A percentile compares a stretch with the other conserved stretches of the same genome.
These are phyloP conservation scores for Zoysia matrella DNA, from an alignment of 202 grass and related monocot genomes.

Conservation along the genomic window DNA sequence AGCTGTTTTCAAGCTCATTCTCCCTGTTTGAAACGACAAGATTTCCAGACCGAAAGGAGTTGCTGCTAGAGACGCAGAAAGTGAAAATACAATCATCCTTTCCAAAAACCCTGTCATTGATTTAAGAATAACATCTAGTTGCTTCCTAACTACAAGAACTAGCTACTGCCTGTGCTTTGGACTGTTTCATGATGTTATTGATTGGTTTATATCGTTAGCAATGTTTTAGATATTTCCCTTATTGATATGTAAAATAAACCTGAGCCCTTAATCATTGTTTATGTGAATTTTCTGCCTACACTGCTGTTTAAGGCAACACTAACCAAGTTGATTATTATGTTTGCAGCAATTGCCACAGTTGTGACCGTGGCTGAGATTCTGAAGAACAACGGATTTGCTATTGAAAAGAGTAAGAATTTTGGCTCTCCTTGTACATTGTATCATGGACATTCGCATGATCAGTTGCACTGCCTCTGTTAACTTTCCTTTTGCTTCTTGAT, in stretches of 20 bases:
- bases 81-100: background rate
- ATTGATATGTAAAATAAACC: background rate
- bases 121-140: background rate
- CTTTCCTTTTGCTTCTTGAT: background rate
- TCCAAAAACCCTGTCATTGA: background rate
- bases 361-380: constrained; percentile 75
- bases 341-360: constrained; percentile 72
- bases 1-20: too few species aligned
- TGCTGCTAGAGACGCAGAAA: background rate
- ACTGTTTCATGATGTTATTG: background rate
- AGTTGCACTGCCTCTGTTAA: background rate
- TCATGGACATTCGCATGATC: background rate
- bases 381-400: constrained; percentile 66
- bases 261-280: background rate
- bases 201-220: background rate
- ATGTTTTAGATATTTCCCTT: background rate
- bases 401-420: constrained; percentile 68
- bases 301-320: background rate
- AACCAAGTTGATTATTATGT: constrained; percentile 31
- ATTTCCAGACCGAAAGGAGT: too few species aligned
- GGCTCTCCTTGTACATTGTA: background rate
- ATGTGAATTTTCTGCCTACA: background rate
- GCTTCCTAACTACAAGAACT: background rate
- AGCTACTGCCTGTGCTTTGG: background rate
- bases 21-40: too few species aligned